Percentiles rank a stretch among this genome's conserved stretches.
These are phyloP conservation scores for Backusella morwellensis DNA, from an alignment of 192 early-diverging fungal species.

Conservation along the genomic window DNA sequence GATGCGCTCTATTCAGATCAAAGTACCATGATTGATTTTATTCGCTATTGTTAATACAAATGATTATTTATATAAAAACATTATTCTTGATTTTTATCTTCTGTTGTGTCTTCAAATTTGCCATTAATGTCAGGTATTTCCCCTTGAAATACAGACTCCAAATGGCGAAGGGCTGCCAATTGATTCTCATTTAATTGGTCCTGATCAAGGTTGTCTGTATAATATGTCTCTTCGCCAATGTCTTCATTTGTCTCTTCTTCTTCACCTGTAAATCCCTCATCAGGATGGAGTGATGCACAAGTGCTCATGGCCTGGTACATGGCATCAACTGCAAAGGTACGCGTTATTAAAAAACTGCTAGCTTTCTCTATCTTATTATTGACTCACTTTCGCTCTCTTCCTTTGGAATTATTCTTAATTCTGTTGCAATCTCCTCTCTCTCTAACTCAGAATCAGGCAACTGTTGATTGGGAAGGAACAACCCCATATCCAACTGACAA, in stretches of 20 bases:
- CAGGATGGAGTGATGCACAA: conserved; percentile 67
- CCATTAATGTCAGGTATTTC: not conserved
- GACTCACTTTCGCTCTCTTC: conserved; percentile 53
- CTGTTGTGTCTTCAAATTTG: not conserved
- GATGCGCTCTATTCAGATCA: not conserved
- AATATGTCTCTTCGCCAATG: conserved; percentile 24
- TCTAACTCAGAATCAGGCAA: conserved; percentile 30
- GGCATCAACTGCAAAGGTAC: conserved; percentile 51
- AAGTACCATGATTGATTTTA: not conserved
- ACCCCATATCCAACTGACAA: conserved; percentile 52
- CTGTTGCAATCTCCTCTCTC: conserved; percentile 41
- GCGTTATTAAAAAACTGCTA: not conserved
- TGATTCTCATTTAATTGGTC: conserved; percentile 36
- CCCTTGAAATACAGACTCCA: conserved; percentile 23
- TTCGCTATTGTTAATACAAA: not conserved
- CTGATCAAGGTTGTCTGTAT: conserved; percentile 23
- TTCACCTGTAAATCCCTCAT: conserved; percentile 42
- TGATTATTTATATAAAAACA: not conserved
- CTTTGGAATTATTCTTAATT: conserved; percentile 57
- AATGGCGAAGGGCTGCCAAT: conserved; percentile 26
- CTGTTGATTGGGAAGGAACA: conserved; percentile 34
- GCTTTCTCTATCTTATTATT: not conserved
- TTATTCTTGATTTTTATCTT: not conserved
- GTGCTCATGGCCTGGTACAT: conserved; percentile 62
- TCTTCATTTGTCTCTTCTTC: conserved; percentile 39